These are phyloP conservation scores for Durio zibethinus DNA, from an alignment of 345 rosid species.

Conservation along the genomic window DNA sequence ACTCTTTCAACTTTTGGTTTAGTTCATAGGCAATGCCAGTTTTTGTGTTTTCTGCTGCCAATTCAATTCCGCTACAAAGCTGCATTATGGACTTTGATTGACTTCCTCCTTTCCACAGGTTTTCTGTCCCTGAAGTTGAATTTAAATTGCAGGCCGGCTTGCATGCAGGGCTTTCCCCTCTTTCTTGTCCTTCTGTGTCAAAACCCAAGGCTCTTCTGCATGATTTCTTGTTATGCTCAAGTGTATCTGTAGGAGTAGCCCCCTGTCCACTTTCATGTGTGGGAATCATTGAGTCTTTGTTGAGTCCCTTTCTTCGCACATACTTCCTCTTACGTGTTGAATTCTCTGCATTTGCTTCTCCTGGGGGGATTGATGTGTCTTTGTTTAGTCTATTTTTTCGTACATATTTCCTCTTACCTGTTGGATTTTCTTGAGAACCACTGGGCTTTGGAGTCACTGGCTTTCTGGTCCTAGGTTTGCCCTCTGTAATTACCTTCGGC, in stretches of 20 bases:
- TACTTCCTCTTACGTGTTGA: conserved; percentile 51
- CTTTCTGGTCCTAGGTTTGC: conserved; percentile 42
- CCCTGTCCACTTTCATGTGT: conserved; percentile 25
- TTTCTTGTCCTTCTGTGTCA: conserved; percentile 27
- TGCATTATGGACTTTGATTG: conserved; percentile 25
- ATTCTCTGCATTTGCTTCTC: conserved; percentile 32
- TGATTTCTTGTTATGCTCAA: conserved; percentile 32
- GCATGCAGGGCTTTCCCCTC: conserved; percentile 16
- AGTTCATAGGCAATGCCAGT: conserved; percentile 25
- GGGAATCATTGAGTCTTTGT: conserved; percentile 24
- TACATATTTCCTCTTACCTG: conserved; percentile 54
- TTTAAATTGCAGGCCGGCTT: conserved; percentile 12
- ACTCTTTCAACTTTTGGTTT: conserved; percentile 21
- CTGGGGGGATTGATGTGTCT: conserved; percentile 24
- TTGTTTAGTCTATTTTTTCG: conserved; percentile 32
- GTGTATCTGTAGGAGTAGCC: conserved; percentile 25
- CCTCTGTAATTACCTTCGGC: conserved; percentile 71
- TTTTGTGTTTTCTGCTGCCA: conserved; percentile 30
- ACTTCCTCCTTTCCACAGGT: conserved; percentile 7
- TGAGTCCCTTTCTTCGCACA: conserved; percentile 38
- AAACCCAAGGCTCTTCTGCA: conserved; percentile 63
- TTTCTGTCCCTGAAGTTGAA: conserved; percentile 24
- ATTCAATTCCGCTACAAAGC: conserved; percentile 30
- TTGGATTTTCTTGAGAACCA: conserved; percentile 34
- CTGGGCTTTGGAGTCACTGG: conserved; percentile 31